Conservation (phyloP, 257 asterid genomes). For the Misopates orontium region DNA sequence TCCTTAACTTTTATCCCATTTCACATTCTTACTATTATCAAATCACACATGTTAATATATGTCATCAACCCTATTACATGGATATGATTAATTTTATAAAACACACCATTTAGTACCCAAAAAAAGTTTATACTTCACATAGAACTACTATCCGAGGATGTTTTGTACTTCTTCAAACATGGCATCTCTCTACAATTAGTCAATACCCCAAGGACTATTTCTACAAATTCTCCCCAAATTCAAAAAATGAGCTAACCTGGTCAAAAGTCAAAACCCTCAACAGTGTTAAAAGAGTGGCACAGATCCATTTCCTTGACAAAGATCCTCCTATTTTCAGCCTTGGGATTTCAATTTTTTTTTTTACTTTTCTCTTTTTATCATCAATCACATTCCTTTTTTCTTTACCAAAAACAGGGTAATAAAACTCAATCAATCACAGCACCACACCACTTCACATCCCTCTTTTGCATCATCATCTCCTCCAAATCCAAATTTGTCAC, state of each 20-base stretch:
- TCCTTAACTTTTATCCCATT: no score
- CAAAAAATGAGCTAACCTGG: background rate
- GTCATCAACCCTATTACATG: no score
- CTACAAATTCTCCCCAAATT: no score
- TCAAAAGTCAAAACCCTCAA: constrained; percentile 6
- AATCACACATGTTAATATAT: no score
- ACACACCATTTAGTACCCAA: no score
- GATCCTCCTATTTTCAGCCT: background rate
- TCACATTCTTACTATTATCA: no score
- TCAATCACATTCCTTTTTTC: background rate
- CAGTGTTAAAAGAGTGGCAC: background rate
- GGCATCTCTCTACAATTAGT: no score
- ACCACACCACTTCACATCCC: constrained; percentile 3
- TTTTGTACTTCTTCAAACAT: no score
- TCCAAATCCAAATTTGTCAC: background rate
- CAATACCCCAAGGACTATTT: no score
- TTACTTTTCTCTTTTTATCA: constrained; percentile 1
- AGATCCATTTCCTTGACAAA: constrained; percentile 12
- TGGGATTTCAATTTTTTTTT: constrained; percentile 5
- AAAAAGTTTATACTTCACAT: no score
- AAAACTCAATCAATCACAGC: constrained; percentile 1
- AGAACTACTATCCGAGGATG: no score
- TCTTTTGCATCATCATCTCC: background rate
- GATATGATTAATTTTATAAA: no score
- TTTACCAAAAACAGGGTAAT: background rate